Base-by-base conservation (phyloP, 805 yeast genomes). In the Kuraishia ogatae region DNA sequence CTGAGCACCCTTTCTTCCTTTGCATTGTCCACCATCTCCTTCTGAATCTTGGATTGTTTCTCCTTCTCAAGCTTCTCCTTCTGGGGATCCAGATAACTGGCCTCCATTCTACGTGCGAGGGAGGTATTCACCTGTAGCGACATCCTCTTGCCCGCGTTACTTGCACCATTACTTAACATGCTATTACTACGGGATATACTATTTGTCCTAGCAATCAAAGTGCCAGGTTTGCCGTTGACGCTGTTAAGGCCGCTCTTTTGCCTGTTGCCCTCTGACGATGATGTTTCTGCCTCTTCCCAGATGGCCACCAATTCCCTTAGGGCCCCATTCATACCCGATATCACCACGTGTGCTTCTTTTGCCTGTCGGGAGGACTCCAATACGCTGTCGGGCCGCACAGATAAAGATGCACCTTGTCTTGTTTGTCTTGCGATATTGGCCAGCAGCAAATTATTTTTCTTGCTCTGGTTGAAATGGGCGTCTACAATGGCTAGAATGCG, bases 351-450 rank as follows among this genome's bases (percentile, higher is more conserved):
- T 10, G 77, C 76, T 54, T 77, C 82, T 39, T 64, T 64, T 2
- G 74, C 66, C 54, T 76, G 75, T 55, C 75, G 77, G 23, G 67
- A 66, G 24, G 77, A 67, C 53, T 76, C 81, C 19, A 64, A 53
- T 1, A 76, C 59, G 50, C 62, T 70, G 48, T 75, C 76, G 1
- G 72, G 59, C 48, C 69, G 68, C 8, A 70, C 68, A 20, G 67
- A 70, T 55, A 64, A 68, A 20, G 59, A 56, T 5, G 78, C 64
- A 50, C 73, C 73, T 58, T 72, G 72, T 53, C 82, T 64, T 1
- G 81, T 66, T 50, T 78, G 71, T 54, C 77, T 71, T 0, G 81
- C 71, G 23, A 81, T 70, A 8, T 73, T 71, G 2, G 84, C 80
- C 53, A 80, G 67, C 24, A 81, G 62, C 11, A 77, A 68, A 26